Evolutionary conservation across 257 asterid species (phyloP).

Genomic region (Phtheirospermum japonicum): DNA sequence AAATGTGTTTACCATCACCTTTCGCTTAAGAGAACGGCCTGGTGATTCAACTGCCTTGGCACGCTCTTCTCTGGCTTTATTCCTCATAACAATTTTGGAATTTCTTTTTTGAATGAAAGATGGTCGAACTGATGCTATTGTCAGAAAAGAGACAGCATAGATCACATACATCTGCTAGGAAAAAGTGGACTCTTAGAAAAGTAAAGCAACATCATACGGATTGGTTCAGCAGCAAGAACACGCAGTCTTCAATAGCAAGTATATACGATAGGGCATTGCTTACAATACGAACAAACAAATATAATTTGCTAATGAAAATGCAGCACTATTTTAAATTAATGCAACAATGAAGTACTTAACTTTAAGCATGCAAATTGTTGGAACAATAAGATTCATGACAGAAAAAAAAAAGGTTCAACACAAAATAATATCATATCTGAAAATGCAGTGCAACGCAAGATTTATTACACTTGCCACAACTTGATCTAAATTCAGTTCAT

Average conservation of each 20-base stretch:
- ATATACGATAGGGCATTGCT: neutral
- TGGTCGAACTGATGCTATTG: neutral
- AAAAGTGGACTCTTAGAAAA: no score
- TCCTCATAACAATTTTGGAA: neutral
- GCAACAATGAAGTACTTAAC: neutral
- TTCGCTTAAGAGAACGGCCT: neutral
- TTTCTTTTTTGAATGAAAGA: neutral
- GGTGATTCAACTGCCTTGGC: neutral
- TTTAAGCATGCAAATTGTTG: neutral
- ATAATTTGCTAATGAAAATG: neutral
- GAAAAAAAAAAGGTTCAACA: no score
- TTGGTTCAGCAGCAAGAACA: no score
- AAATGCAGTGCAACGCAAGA: neutral
- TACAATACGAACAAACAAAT: neutral
- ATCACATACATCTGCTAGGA: neutral
- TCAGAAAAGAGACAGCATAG: neutral
- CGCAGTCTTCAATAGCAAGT: neutral
- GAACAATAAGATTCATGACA: no score
- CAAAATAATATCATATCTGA: no score
- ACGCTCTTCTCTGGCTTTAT: slow-evolving; percentile 1
- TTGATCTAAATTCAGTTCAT: neutral
- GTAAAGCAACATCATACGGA: no score
- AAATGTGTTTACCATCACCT: neutral
- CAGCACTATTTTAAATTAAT: neutral
- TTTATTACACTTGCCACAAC: neutral